These are phyloP conservation scores for Candida broadrunensis DNA, from an alignment of 805 yeast species.

Conservation along the genomic window DNA sequence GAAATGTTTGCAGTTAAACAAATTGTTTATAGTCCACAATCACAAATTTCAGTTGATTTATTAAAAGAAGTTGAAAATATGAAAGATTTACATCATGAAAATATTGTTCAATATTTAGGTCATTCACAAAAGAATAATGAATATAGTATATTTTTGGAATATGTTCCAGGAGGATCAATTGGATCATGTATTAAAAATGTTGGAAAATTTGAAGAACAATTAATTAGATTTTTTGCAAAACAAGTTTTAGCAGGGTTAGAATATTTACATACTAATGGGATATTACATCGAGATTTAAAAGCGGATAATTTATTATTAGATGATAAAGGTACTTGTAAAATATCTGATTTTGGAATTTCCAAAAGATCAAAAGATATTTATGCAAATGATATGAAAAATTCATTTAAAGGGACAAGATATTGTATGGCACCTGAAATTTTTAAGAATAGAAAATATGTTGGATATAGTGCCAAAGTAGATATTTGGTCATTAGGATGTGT, in stretches of 20 bases:
- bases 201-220: slow-evolving; percentile 79
- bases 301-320: slow-evolving; percentile 90
- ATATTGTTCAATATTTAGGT: slow-evolving; percentile 94
- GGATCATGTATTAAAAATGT: slow-evolving; percentile 78
- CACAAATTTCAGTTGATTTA: slow-evolving; percentile 76
- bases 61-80: slow-evolving; percentile 89
- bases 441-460: slow-evolving; percentile 74
- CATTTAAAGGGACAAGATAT: slow-evolving; percentile 97
- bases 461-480: slow-evolving; percentile 96
- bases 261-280: slow-evolving; percentile 85
- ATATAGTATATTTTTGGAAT: slow-evolving; percentile 86
- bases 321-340: slow-evolving; percentile 89
- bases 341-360: slow-evolving; percentile 95
- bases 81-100: slow-evolving; percentile 90
- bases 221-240: slow-evolving; percentile 67
- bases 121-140: slow-evolving; percentile 74
- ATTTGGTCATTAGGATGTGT: slow-evolving; percentile 99
- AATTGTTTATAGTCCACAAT: slow-evolving; percentile 51
- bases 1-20: slow-evolving; percentile 99
- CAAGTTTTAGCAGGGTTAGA: slow-evolving; percentile 84
- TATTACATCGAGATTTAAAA: slow-evolving; percentile 89
- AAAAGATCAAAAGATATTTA: slow-evolving; percentile 75
- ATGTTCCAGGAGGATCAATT: slow-evolving; percentile 97
- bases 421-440: slow-evolving; percentile 99
- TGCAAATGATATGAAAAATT: slow-evolving; percentile 89